Base-by-base conservation (phyloP, 2,329 filamentous ascomycete genomes). In the Hypoxylon sp. region DNA sequence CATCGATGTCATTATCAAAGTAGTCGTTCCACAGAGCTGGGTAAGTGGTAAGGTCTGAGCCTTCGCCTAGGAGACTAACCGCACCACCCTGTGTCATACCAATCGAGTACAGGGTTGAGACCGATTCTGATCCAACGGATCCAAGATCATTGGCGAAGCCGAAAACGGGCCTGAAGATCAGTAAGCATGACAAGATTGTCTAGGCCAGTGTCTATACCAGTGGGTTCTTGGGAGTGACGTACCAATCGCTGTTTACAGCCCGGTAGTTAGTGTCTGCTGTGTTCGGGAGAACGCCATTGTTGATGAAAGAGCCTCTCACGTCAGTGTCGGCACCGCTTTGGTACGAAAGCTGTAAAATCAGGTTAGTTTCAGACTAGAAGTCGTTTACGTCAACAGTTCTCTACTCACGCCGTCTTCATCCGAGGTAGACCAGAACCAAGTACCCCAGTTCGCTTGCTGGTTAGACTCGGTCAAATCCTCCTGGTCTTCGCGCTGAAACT, bases 391-490 rank as follows among this genome's bases (percentile, higher is more conserved):
- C 20, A 17, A 24, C 8, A 17, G 28, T 5, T 24, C 22, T 24
- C 11, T 7, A 76, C 79, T 73, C 75, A 81, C 79, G 22, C 82
- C 82, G 19, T 76, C 73, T 13, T 82, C 74, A 55, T 83, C 80
- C 24, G 87, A 85, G 3, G 87, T 93, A 11, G 90, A 88, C 75
- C 93, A 93, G 76, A 73, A 75, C 79, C 94, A 86, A 52, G 86
- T 88, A 1, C 93, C 93, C 93, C 93, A 97, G 79, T 93, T 90
- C 0, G 91, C 85, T 68, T 90, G 88, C 71, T 96, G 89, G 41
- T 79, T 79, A 11, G 80, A 79, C 74, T 97, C 93, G 1, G 86
- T 85, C 56, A 95, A 89, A 17, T 88, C 78, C 50, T 85, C 78
- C 75, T 94, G 89, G 7, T 81, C 75, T 64, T 84, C 80, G 46